Percentiles rank a stretch among this genome's conserved stretches.
Conservation (phyloP, 495 filamentous ascomycete species). For the Talaromyces liani region DNA sequence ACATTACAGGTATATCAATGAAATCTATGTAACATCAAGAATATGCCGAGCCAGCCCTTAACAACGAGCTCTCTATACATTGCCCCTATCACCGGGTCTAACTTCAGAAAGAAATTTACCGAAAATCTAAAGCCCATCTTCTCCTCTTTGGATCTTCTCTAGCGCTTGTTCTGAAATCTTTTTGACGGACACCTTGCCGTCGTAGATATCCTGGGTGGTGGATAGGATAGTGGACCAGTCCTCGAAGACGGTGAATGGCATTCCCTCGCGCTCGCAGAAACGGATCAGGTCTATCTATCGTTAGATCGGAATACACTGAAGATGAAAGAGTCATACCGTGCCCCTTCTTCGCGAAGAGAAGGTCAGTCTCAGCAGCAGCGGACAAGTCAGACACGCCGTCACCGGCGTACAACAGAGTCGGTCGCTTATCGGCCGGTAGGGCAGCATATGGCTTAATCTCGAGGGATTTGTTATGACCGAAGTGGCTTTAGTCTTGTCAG, state of each 20-base stretch:
- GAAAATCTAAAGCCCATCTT: background rate
- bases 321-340: slow-evolving; percentile 50
- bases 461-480: slow-evolving; percentile 89
- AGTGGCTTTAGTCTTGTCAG: slow-evolving; percentile 43
- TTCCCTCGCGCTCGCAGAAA: slow-evolving; percentile 68
- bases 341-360: slow-evolving; percentile 86
- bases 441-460: slow-evolving; percentile 79
- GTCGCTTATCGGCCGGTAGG: slow-evolving; percentile 58
- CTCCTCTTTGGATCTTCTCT: background rate
- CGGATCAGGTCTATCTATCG: slow-evolving; percentile 60
- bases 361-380: slow-evolving; percentile 78
- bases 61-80: background rate
- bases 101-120: background rate
- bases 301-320: background rate
- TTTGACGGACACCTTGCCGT: slow-evolving; percentile 41
- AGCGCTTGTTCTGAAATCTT: slow-evolving; percentile 18
- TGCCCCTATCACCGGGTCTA: background rate
- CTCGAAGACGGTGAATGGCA: slow-evolving; percentile 76
- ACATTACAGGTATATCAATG: background rate
- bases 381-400: slow-evolving; percentile 87
- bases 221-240: slow-evolving; percentile 69
- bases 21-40: background rate
- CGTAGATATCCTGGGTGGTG: slow-evolving; percentile 65
- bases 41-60: background rate
- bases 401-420: slow-evolving; percentile 79